phyloP scores from a whole-genome alignment of 208 protist genomes.

The Acanthamoeba triangularis region DNA sequence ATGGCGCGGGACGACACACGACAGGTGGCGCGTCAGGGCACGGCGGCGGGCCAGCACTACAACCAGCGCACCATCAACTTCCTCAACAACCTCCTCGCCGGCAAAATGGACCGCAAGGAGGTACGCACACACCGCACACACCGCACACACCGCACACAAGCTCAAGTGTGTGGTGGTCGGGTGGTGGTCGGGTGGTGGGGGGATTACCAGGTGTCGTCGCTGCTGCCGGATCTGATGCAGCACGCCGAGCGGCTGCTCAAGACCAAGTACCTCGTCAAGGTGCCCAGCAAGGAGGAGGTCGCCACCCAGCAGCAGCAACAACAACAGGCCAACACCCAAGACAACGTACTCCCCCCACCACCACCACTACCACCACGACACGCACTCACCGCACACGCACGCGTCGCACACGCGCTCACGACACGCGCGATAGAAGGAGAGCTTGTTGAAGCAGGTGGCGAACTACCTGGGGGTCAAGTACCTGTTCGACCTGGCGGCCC shows the following conservation, averaged over 20 bases:
- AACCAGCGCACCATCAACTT: not conserved
- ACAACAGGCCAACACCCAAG: not conserved
- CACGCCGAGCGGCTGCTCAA: not conserved
- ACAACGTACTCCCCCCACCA: not conserved
- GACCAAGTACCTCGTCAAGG: slow-evolving; percentile 36
- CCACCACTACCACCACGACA: not conserved
- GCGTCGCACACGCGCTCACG: too few relatives aligned
- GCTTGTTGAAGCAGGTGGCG: not conserved
- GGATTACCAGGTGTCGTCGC: not conserved
- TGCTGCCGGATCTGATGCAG: not conserved
- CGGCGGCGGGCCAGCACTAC: not conserved
- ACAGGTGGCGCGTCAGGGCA: not conserved
- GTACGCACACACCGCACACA: not conserved
- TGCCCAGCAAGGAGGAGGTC: not conserved
- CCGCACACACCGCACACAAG: not conserved
- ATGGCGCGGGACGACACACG: not conserved
- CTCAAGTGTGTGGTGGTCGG: not conserved
- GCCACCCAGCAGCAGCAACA: not conserved
- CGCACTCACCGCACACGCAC: too few relatives aligned
- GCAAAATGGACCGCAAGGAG: not conserved
- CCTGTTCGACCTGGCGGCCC: not conserved
- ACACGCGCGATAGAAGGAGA: not conserved
- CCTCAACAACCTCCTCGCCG: not conserved
- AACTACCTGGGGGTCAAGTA: not conserved
- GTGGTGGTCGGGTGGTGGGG: not conserved